Evolutionary conservation across 2,329 filamentous ascomycete species (phyloP), one percentile per base, ranked within the genome.

Genomic region (Trichoderma breve): DNA sequence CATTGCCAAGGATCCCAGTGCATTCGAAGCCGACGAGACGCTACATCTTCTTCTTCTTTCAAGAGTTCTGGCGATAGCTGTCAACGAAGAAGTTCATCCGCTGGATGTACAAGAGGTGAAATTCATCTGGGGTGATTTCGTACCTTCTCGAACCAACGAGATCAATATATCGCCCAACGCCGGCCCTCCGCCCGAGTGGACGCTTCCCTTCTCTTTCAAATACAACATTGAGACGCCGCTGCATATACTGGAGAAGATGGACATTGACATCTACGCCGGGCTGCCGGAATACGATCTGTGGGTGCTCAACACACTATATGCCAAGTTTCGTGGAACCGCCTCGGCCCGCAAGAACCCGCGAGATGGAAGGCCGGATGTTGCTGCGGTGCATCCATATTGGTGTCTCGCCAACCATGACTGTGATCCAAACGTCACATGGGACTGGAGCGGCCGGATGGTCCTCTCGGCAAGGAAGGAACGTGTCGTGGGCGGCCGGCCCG

Each of bases 341-440:
- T 97, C 94, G 2, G 95, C 95, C 5, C 89, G 93, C 51, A 91
- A 96, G 75, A 94, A 89, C 73, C 87, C 87, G 0, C 88, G 88
- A 76, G 93, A 95, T 74, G 93, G 94, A 3, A 89, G 93, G 11
- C 95, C 96, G 0, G 96, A 98, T 77, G 92, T 97, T 5, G 94
- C 93, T 32, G 95, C 95, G 32, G 95, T 98, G 32, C 95, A 98
- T 82, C 94, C 95, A 2, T 90, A 97, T 76, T 99, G 96, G 94
- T 98, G 95, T 82, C 86, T 98, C 34, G 95, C 95, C 32, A 99
- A 99, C 78, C 96, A 99, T 80, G 94, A 94, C 80, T 99, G 96
- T 82, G 91, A 97, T 79, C 96, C 96, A 9, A 98, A 97, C 80
- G 94, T 98, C 51, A 89, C 89, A 4, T 99, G 96, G 96, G 93